Percentiles rank a stretch among this genome's conserved stretches.
These are phyloP conservation scores for Gaertneriomyces semiglobifer DNA, from an alignment of 192 early-diverging fungal species.

Conservation along the genomic window DNA sequence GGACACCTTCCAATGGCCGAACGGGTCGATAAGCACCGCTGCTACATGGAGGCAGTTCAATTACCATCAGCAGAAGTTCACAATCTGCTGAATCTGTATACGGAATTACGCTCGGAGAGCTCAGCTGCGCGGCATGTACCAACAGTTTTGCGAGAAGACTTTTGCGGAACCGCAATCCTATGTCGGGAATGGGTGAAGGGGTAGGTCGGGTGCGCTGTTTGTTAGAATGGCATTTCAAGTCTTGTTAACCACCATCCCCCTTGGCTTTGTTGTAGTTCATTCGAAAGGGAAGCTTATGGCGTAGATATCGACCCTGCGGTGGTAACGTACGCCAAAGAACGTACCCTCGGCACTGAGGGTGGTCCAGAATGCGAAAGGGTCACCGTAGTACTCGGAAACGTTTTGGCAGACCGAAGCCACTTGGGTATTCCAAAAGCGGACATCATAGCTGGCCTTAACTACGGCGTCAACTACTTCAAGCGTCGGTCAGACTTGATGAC, in stretches of 20 bases:
- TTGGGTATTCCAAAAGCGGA: constrained; percentile 35
- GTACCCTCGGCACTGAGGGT: constrained; percentile 13
- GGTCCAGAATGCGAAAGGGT: constrained; percentile 21
- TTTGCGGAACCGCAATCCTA: constrained; percentile 50
- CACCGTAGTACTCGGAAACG: constrained; percentile 19
- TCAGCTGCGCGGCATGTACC: constrained; percentile 21
- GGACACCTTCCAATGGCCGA: constrained; percentile 31
- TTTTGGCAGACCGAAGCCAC: constrained; percentile 5
- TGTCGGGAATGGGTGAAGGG: constrained; percentile 41
- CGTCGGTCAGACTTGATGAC: constrained; percentile 34
- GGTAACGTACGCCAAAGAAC: constrained; percentile 36
- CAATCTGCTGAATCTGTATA: constrained; percentile 28
- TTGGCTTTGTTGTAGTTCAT: too few relatives aligned
- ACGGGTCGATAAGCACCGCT: constrained; percentile 37
- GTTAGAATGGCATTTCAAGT: too few relatives aligned
- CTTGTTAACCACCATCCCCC: too few relatives aligned
- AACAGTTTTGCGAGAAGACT: constrained; percentile 44
- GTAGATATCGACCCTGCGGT: constrained; percentile 46
- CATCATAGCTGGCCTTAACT: constrained; percentile 47
- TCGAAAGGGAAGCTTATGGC: constrained; percentile 32
- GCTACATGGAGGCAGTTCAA: constrained; percentile 45
- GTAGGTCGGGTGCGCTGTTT: neutral
- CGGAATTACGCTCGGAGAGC: constrained; percentile 4
- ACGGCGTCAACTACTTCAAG: constrained; percentile 41
- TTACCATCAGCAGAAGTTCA: constrained; percentile 39